Evolutionary conservation across 805 yeast genomes (phyloP).

Genomic region (Starmerella powellii): DNA sequence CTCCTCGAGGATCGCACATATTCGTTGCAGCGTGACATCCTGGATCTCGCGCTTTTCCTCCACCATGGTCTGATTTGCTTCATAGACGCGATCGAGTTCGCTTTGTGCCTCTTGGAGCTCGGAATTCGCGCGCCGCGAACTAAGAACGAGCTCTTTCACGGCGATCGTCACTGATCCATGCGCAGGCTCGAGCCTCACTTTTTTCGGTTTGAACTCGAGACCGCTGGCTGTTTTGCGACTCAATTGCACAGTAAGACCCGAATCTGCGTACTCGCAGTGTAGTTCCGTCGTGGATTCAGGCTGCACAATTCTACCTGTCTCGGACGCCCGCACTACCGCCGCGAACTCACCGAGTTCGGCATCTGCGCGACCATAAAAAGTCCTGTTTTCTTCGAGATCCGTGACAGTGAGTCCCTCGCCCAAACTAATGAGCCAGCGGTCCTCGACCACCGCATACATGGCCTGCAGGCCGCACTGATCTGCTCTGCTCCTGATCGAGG

Average conservation of each 20-base stretch:
- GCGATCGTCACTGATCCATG: background rate
- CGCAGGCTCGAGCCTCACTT: background rate
- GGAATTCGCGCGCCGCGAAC: background rate
- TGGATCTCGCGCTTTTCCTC: constrained; percentile 17
- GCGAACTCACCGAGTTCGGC: too few relatives aligned
- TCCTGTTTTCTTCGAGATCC: too few relatives aligned
- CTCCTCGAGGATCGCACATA: constrained; percentile 16
- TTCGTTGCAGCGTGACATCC: constrained; percentile 10
- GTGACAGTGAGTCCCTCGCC: too few relatives aligned
- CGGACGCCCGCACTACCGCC: too few relatives aligned
- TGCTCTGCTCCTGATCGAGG: too few relatives aligned
- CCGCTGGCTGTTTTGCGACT: constrained; percentile 6
- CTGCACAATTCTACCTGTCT: too few relatives aligned
- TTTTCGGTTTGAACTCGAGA: constrained; percentile 11
- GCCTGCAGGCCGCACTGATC: too few relatives aligned
- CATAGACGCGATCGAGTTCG: background rate
- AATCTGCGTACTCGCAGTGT: background rate
- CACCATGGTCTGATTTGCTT: constrained; percentile 13
- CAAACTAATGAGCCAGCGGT: too few relatives aligned
- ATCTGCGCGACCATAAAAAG: too few relatives aligned
- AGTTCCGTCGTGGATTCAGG: background rate
- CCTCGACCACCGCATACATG: too few relatives aligned
- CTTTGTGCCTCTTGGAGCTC: background rate
- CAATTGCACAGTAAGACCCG: background rate
- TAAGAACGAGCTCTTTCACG: background rate